phyloP scores from a whole-genome alignment of 305 asterid species.

The Plantago rigida region DNA sequence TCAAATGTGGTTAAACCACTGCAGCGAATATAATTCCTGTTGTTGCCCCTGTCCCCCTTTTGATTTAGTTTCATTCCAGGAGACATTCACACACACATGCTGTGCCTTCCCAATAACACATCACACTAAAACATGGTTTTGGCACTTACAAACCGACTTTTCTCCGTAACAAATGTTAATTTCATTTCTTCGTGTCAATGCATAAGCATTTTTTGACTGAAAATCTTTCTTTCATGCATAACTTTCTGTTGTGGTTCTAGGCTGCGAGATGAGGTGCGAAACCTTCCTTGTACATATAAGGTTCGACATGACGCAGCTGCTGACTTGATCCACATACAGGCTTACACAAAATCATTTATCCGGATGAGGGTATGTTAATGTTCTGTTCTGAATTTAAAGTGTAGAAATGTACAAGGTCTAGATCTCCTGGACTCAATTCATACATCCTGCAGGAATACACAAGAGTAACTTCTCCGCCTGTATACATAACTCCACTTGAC shows the following conservation, averaged over 20 bases:
- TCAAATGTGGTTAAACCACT: background rate
- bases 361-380: constrained; percentile 57
- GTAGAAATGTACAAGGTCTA: constrained; percentile 15
- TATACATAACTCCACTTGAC: constrained; percentile 82
- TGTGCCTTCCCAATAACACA: too few relatives aligned
- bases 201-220: background rate
- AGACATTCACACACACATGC: too few relatives aligned
- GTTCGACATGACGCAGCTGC: constrained; percentile 98
- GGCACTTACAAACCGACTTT: too few relatives aligned
- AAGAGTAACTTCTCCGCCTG: constrained; percentile 80
- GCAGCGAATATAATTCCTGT: background rate
- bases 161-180: too few relatives aligned
- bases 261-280: constrained; percentile 96
- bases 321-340: constrained; percentile 88
- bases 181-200: background rate
- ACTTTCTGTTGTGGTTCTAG: constrained; percentile 34
- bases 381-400: constrained; percentile 15
- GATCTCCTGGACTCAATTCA: constrained; percentile 14
- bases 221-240: background rate
- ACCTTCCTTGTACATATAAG: constrained; percentile 76
- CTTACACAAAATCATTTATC: constrained; percentile 72
- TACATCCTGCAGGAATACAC: constrained; percentile 61
- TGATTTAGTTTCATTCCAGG: too few relatives aligned
- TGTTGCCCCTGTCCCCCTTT: too few relatives aligned
- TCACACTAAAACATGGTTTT: too few relatives aligned